phyloP scores from a whole-genome alignment of 768 basidiomycete genomes.

The Hypsizygus marmoreus region DNA sequence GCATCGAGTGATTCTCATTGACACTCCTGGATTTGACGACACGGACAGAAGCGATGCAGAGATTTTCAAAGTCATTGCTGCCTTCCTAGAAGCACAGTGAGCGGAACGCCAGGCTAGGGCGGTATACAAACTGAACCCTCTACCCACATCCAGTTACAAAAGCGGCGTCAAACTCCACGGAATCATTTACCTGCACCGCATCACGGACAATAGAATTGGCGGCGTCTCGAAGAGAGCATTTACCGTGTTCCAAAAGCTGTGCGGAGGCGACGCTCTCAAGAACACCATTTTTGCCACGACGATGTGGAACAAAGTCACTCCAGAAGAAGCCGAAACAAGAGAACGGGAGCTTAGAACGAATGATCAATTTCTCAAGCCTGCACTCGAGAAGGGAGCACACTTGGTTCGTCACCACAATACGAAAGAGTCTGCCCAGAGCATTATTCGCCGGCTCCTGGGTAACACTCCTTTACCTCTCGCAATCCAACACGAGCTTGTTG shows the following conservation, averaged over 20 bases:
- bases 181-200: conserved; percentile 43
- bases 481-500: conserved; percentile 21
- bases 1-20: too few species aligned
- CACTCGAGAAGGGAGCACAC: conserved; percentile 39
- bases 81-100: conserved; percentile 31
- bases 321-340: conserved; percentile 19
- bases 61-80: conserved; percentile 11
- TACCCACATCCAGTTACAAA: conserved; percentile 12
- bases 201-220: conserved; percentile 37
- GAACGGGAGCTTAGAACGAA: conserved; percentile 33
- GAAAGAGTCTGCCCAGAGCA: conserved; percentile 28
- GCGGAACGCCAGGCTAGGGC: not conserved
- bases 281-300: conserved; percentile 49
- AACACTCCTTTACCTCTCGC: conserved; percentile 10
- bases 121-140: not conserved
- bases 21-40: conserved; percentile 47
- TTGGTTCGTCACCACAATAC: conserved; percentile 32
- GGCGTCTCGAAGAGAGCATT: conserved; percentile 42
- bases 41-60: conserved; percentile 28
- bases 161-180: conserved; percentile 31
- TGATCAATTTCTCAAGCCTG: conserved; percentile 41
- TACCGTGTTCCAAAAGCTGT: conserved; percentile 44
- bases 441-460: conserved; percentile 31
- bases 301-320: conserved; percentile 41
- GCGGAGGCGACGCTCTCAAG: conserved; percentile 42